Evolutionary conservation across 176 grass and related monocot genomes (phyloP), one percentile per base, ranked within the genome.

Genomic region (Aegilops longissima): DNA sequence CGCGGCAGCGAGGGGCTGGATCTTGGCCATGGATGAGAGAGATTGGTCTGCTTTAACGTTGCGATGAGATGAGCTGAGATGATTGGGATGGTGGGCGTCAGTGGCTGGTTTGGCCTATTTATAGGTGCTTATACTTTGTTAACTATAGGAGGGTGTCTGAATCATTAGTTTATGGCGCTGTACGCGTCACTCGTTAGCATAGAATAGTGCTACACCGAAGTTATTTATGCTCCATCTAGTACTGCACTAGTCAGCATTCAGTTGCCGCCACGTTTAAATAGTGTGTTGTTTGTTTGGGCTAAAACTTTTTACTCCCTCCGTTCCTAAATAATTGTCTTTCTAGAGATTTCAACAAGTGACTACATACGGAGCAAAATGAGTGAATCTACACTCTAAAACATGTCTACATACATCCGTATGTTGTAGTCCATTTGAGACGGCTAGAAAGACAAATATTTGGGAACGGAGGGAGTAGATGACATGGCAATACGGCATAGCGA

Each of bases 151-250:
- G 27, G 17, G 52, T 17, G 42, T n/a, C 23, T 12, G 8, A 4
- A 2, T 18, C 16, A 52, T 36, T 61, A 9, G 73, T 69, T 81
- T 67, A 67, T 67, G 34, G 30, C 10, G 59, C 18, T 73, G 51
- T 87, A 72, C 34, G 34, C 59, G 76, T 83, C 84, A 90, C 25
- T 23, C 39, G 59, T 27, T 66, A 66, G 21, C 2, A 27, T 83
- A 70, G 1, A 82, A 63, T 70, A 90, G 21, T 86, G 36, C 16
- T 40, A 61, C 12, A 31, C 61, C 45, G 35, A 54, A 78, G 10
- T 86, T 82, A 29, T 62, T 90, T 90, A 82, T 70, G 71, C 49
- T 86, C 29, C 25, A 35, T 81, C 31, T 40, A 58, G 76, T 12
- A 58, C 84, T 65, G 42, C 65, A 25, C 69, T 27, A 80, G 44